Percentiles rank a stretch among this genome's conserved stretches.
phyloP scores from a whole-genome alignment of 2,329 filamentous ascomycete genomes.

The Ophiostoma fasciatum region DNA sequence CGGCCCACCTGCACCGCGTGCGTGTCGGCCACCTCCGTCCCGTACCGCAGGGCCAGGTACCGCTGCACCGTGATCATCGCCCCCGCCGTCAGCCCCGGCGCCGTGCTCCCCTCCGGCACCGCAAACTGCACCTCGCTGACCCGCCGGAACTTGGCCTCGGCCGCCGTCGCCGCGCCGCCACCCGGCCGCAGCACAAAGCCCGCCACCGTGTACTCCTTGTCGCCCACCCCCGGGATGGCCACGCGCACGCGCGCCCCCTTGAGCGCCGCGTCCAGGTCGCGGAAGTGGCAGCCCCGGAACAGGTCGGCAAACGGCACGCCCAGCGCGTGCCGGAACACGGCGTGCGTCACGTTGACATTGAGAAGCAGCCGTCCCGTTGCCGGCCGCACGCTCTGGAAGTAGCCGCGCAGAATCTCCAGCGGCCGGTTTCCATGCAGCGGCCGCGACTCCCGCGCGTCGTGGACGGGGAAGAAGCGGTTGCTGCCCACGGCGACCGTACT shows the following conservation, averaged over 20 bases:
- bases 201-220: conserved; percentile 16
- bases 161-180: not conserved
- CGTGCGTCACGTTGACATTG: conserved; percentile 40
- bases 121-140: conserved; percentile 6
- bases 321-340: conserved; percentile 28
- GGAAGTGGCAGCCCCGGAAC: conserved; percentile 5
- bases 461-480: conserved; percentile 33
- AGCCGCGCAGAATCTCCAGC: conserved; percentile 30
- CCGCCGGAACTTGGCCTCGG: conserved; percentile 1
- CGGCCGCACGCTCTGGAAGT: conserved; percentile 39
- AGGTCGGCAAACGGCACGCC: conserved; percentile 2
- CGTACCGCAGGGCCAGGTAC: not conserved
- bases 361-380: conserved; percentile 38
- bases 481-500: conserved; percentile 24
- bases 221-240: conserved; percentile 16
- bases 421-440: conserved; percentile 15
- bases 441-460: conserved; percentile 14
- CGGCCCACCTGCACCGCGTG: too few relatives aligned
- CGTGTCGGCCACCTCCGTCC: too few relatives aligned
- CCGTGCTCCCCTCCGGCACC: conserved; percentile 5
- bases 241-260: conserved; percentile 16
- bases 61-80: not conserved
- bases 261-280: conserved; percentile 5
- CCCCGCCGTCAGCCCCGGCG: conserved; percentile 16
- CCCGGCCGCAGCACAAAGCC: conserved; percentile 12